Conservation (phyloP, 306 rosid genomes). For the Echinosophora koreensis region DNA sequence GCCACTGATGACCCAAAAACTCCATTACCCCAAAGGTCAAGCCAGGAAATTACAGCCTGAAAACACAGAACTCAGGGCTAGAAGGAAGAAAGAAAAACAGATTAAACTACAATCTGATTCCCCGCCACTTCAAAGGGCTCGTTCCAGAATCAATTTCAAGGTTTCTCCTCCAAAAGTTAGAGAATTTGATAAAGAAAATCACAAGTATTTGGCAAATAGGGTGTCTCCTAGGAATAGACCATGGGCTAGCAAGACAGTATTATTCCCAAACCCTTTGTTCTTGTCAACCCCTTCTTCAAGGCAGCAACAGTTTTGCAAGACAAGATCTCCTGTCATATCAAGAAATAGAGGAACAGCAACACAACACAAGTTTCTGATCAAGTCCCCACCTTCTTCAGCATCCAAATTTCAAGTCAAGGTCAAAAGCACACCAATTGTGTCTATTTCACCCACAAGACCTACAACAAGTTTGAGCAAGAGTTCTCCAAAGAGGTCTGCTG, state of each 20-base stretch:
- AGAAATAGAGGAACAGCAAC: constrained; percentile 73
- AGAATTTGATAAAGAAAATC: constrained; percentile 69
- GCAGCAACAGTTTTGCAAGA: constrained; percentile 71
- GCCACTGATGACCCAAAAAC: constrained; percentile 81
- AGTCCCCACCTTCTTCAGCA: constrained; percentile 57
- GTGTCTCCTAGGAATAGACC: constrained; percentile 91
- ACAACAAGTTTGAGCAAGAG: constrained; percentile 33
- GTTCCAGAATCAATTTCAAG: constrained; percentile 89
- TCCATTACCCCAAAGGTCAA: constrained; percentile 62
- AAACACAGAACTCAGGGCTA: constrained; percentile 73
- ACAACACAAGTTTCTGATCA: constrained; percentile 88
- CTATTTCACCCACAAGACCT: constrained; percentile 55
- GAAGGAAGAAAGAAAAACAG: constrained; percentile 90
- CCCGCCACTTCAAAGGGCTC: constrained; percentile 73
- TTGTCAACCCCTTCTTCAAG: constrained; percentile 53
- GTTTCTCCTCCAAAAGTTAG: constrained; percentile 82
- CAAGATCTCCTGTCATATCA: constrained; percentile 78
- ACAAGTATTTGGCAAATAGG: constrained; percentile 68
- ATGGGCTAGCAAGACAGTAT: constrained; percentile 84
- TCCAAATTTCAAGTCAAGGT: constrained; percentile 71
- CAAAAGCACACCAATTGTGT: constrained; percentile 63
- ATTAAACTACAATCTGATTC: constrained; percentile 56
- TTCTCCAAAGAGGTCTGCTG: constrained; percentile 67
- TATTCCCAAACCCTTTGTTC: constrained; percentile 95
- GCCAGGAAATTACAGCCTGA: constrained; percentile 57